phyloP scores from a whole-genome alignment of 331 rosid species.

The Ulmus americana region DNA sequence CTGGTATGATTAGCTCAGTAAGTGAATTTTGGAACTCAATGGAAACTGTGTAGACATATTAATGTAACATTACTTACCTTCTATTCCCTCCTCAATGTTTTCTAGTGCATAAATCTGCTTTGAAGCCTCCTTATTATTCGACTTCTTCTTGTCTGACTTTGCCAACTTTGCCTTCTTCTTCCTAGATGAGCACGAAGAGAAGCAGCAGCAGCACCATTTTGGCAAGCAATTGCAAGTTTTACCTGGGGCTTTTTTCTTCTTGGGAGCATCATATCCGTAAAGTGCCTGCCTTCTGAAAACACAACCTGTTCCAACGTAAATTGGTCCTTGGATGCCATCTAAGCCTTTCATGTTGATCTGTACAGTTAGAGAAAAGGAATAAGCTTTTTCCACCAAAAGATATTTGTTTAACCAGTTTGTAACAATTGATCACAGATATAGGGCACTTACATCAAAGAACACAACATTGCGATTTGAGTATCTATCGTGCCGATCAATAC shows the following conservation, averaged over 20 bases:
- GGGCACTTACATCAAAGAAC: conserved; percentile 58
- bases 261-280: conserved; percentile 82
- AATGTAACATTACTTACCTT: conserved; percentile 28
- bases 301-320: conserved; percentile 70
- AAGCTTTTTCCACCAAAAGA: background rate
- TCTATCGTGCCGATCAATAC: conserved; percentile 41
- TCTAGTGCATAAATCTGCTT: conserved; percentile 45
- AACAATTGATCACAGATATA: background rate
- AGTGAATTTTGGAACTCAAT: background rate
- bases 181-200: conserved; percentile 42
- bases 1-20: background rate
- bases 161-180: conserved; percentile 39
- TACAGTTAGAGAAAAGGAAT: conserved; percentile 1
- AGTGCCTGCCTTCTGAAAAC: conserved; percentile 80
- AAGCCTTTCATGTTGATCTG: conserved; percentile 89
- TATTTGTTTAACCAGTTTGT: background rate
- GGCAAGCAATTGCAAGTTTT: conserved; percentile 77
- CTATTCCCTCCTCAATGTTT: conserved; percentile 45
- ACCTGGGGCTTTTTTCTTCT: conserved; percentile 52
- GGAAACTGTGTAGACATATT: background rate
- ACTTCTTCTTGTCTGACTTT: conserved; percentile 35
- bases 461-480: conserved; percentile 58
- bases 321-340: conserved; percentile 90
- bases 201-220: conserved; percentile 69
- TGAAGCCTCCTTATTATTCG: conserved; percentile 34